Evolutionary conservation across 129 eudicot genomes (phyloP), one percentile per base, ranked within the genome.

Genomic region (Smallanthus sonchifolius): DNA sequence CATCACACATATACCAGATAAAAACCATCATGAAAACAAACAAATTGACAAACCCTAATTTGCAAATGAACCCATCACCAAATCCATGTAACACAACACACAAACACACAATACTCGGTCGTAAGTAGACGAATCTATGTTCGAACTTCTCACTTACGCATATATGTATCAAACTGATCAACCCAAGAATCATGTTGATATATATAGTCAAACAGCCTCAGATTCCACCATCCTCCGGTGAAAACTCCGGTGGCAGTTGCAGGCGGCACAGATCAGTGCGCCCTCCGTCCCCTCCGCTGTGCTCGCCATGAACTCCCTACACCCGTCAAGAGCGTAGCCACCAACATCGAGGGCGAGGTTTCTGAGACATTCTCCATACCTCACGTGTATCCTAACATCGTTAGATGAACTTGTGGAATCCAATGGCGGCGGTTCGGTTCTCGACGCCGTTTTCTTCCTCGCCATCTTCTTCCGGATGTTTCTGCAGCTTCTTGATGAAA

Each of bases 321-420:
- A 79, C 17, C 82, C 82, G 45, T 79, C 82, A 52, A 72, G 37
- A 17, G 82, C 82, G 42, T 79, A 72, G 0, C 82, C 82, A 43
- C 73, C 78, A 3, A 49, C 73, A 65, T 64, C 67, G 17, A 56
- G 49, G n/a, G 82, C 82, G 3, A 79, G 61, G 60, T 79, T 79
- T 72, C 82, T 16, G 59, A 38, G 82, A 65, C 82, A 79, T 61
- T 72, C 82, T 15, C 72, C 82, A 51, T 72, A 79, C 16, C 59
- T 71, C 30, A 79, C 78, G 20, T 17, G 52, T 64, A 52, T 17
- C 49, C 82, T 40, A 39, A 72, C 73, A 52, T 79, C 45, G 51
- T 72, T 64, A 5, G 56, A 54, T 32, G 82, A 79, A 79, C 35
- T 63, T n/a, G 78, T 72, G 5, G 73, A 28, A 64, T 79, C 60